Conservation (phyloP, 306 rosid species). For the Quercus berberidifolia region DNA sequence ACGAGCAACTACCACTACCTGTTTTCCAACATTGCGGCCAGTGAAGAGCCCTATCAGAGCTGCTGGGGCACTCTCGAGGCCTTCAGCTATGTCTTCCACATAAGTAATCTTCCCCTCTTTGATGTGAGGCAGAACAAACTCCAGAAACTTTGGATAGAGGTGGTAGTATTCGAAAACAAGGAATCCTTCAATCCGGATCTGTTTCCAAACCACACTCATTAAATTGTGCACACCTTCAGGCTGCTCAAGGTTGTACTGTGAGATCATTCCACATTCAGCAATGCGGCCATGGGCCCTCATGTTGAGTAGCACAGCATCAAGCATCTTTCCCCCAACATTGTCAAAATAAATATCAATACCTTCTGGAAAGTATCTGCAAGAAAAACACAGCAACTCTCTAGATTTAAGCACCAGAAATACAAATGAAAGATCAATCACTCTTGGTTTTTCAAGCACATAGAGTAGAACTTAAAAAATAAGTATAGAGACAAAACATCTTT, state of each 20-base stretch:
- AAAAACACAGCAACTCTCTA: no score
- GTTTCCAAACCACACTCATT: background rate
- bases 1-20: conserved; percentile 18
- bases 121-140: conserved; percentile 21
- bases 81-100: conserved; percentile 35
- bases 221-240: conserved; percentile 28
- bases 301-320: conserved; percentile 35
- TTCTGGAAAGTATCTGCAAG: conserved; percentile 16
- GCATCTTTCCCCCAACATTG: conserved; percentile 37
- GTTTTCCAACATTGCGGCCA: conserved; percentile 39
- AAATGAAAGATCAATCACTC: no score
- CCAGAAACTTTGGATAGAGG: conserved; percentile 14
- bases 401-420: no score
- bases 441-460: no score
- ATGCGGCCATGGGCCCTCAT: conserved; percentile 27
- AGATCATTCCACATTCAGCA: conserved; percentile 39
- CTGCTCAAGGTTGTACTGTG: conserved; percentile 38
- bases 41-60: conserved; percentile 34
- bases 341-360: conserved; percentile 28
- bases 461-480: no score
- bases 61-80: conserved; percentile 23
- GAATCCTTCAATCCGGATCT: conserved; percentile 25
- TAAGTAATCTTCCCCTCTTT: conserved; percentile 25
- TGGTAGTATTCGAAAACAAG: background rate
- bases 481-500: no score